A percentile compares a stretch with the other conserved stretches of the same genome.
These are phyloP conservation scores for Lanzia echinophila DNA, from an alignment of 2,329 filamentous ascomycete genomes.

Conservation along the genomic window DNA sequence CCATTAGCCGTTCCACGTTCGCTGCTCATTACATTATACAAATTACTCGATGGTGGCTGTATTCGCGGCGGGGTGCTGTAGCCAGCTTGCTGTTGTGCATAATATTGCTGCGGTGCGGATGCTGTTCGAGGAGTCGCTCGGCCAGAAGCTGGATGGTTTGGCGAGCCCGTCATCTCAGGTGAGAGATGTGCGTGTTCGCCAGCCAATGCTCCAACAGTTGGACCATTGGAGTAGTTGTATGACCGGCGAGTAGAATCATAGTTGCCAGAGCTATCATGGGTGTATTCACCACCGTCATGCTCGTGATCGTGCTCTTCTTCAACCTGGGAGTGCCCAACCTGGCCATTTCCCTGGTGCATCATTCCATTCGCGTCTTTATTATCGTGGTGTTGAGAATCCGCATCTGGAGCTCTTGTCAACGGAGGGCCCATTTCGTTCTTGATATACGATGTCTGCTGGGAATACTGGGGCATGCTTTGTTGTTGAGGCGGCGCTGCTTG, in stretches of 20 bases:
- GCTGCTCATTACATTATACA: conserved; percentile 87
- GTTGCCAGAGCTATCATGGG: conserved; percentile 65
- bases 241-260: conserved; percentile 67
- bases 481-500: conserved; percentile 53
- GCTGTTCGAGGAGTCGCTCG: conserved; percentile 81
- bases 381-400: conserved; percentile 54
- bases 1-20: conserved; percentile 63
- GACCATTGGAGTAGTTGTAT: conserved; percentile 68
- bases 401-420: conserved; percentile 51
- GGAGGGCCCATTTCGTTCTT: conserved; percentile 89
- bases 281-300: conserved; percentile 74
- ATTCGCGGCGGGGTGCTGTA: conserved; percentile 76
- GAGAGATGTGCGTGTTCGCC: conserved; percentile 71
- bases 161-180: conserved; percentile 77
- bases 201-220: conserved; percentile 58
- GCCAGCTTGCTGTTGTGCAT: conserved; percentile 49
- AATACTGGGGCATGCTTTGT: conserved; percentile 65
- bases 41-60: conserved; percentile 63
- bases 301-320: conserved; percentile 70
- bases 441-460: conserved; percentile 53
- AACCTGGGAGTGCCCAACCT: conserved; percentile 44
- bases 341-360: conserved; percentile 52
- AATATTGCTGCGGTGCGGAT: conserved; percentile 64
- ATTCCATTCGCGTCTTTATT: conserved; percentile 61
- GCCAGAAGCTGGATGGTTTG: conserved; percentile 72